Conservation (phyloP, 129 eudicot genomes). For the Dittrichia graveolens region DNA sequence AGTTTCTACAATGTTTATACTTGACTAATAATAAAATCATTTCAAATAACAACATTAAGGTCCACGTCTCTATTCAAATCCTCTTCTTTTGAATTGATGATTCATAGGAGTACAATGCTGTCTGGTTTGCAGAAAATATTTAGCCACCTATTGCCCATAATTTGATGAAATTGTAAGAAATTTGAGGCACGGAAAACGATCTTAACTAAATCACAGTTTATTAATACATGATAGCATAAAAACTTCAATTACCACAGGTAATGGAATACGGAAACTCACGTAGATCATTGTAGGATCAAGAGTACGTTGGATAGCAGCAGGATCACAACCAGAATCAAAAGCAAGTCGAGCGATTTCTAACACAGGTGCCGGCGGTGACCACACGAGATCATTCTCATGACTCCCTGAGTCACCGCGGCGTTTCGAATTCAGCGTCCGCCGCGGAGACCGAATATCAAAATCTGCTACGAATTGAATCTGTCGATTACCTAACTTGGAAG, state of each 20-base stretch:
- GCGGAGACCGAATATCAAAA: slow-evolving; percentile 2
- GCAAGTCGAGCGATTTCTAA: slow-evolving; percentile 85
- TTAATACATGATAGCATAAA: background rate
- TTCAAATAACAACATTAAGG: background rate
- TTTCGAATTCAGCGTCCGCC: slow-evolving; percentile 40
- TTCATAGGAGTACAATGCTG: background rate
- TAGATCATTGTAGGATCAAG: slow-evolving; percentile 74
- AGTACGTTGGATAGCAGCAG: slow-evolving; percentile 56
- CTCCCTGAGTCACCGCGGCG: background rate
- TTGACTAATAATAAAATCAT: background rate
- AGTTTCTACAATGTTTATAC: background rate
- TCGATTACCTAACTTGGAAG: background rate
- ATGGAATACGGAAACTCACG: slow-evolving; percentile 40
- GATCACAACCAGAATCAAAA: slow-evolving; percentile 84
- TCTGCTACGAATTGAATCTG: background rate
- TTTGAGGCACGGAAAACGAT: no score
- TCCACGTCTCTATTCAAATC: background rate
- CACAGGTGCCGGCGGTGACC: slow-evolving; percentile 80
- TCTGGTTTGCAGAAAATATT: background rate
- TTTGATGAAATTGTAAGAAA: background rate
- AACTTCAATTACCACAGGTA: background rate
- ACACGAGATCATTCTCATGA: slow-evolving; percentile 53
- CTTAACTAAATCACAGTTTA: no score
- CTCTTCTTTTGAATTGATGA: background rate
- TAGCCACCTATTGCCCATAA: background rate